Percentiles rank a stretch among this genome's conserved stretches.
phyloP scores from a whole-genome alignment of 768 basidiomycete genomes.

The Pleurotus eryngii region DNA sequence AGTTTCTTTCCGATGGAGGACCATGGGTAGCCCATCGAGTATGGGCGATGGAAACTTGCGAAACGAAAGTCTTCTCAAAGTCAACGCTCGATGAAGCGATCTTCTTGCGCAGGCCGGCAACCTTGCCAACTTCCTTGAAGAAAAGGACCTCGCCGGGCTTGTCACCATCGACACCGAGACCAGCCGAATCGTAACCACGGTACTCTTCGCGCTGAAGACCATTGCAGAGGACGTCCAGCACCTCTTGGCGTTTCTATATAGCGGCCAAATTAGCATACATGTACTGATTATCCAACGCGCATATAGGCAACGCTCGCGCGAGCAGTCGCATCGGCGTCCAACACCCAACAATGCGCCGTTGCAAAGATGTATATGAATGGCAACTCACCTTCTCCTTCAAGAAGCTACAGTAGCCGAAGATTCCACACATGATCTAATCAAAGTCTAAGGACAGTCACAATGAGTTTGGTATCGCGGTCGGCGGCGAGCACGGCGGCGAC shows the following conservation, averaged over 20 bases:
- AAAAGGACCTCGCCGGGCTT: constrained; percentile 68
- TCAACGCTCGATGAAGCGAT: constrained; percentile 71
- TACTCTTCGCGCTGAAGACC: constrained; percentile 96
- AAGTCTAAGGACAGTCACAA: neutral
- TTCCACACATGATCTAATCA: constrained; percentile 73
- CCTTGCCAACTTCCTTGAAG: constrained; percentile 99
- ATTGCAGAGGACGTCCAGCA: constrained; percentile 86
- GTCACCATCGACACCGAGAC: constrained; percentile 90
- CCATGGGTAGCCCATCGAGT: constrained; percentile 99
- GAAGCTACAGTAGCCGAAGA: constrained; percentile 94
- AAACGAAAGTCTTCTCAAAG: constrained; percentile 71
- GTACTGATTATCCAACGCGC: neutral
- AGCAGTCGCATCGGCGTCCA: neutral
- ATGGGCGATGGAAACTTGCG: constrained; percentile 96
- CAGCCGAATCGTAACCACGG: constrained; percentile 97
- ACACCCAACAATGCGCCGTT: neutral
- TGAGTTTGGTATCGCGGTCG: neutral
- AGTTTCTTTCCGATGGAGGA: constrained; percentile 81
- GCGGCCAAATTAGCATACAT: constrained; percentile 4
- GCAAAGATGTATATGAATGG: constrained; percentile 8
- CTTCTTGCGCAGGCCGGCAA: constrained; percentile 86
- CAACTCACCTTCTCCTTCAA: constrained; percentile 85
- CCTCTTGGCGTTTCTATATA: constrained; percentile 77
- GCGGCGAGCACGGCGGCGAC: neutral
- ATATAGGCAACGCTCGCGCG: neutral